Evolutionary conservation across 2,329 filamentous ascomycete species (phyloP), one percentile per base, ranked within the genome.

Genomic region (Fusarium sp.): DNA sequence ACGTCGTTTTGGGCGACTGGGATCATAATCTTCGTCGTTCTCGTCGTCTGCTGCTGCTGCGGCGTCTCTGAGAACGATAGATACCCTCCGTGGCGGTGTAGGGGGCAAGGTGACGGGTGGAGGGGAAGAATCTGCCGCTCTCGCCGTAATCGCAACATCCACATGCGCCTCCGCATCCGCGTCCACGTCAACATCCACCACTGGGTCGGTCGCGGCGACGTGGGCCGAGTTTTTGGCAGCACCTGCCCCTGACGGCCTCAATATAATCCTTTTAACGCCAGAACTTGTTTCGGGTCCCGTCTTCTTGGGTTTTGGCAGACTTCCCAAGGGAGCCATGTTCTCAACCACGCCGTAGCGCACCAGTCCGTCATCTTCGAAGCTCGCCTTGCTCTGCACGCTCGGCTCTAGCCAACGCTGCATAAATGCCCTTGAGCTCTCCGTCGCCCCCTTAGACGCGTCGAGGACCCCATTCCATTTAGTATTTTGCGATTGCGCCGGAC

Each of bases 291-390:
- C 74, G 52, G 66, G 74, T 12, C 68, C 79, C 25, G 68, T 73
- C 75, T 77, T 81, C 77, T 83, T 84, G 40, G 80, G 86, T 80
- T 88, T 89, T 15, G 94, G 94, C 73, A 90, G 85, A 58, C 90
- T 87, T 43, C 94, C 94, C 59, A 97, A 83, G 27, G 94, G 91
- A 56, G 90, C 90, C 94, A 97, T 97, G 75, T 91, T 91, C 80
- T 93, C 91, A 63, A 97, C 84, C 20, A 97, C 92, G 70, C 92
- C 92, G 79, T 90, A 89, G 51, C 91, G 86, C 75, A 91, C 84
- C 73, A 96, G 86, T 46, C 92, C 92, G 61, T 87, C 89, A 78
- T 97, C 93, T 83, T 93, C 89, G 77, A 91, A 97, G 78, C 92
- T 95, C 14, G 94, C 77, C 79, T 86, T 88, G 79, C 81, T 84